Evolutionary conservation across 2,329 filamentous ascomycete species (phyloP).

Genomic region (Epichloe elymi): DNA sequence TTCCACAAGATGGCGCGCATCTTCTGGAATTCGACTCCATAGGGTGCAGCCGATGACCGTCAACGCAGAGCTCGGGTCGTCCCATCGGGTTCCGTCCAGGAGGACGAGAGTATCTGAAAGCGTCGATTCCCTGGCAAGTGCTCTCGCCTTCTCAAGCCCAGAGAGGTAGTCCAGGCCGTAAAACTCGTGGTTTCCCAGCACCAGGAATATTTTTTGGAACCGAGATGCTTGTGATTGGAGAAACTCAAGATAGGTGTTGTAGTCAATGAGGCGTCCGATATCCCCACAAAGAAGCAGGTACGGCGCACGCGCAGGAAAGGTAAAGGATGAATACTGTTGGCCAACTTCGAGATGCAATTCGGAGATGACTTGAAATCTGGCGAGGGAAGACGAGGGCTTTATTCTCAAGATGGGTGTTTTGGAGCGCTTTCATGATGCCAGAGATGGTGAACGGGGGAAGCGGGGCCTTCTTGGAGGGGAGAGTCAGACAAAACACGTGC

Average conservation of each 20-base stretch:
- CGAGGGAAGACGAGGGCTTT: too few relatives aligned
- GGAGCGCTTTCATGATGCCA: too few relatives aligned
- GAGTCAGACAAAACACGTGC: too few relatives aligned
- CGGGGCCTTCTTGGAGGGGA: too few relatives aligned
- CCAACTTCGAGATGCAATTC: slow-evolving; percentile 37
- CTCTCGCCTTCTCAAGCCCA: slow-evolving; percentile 23
- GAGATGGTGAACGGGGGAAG: too few relatives aligned
- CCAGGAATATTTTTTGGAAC: slow-evolving; percentile 28
- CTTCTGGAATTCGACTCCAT: slow-evolving; percentile 35
- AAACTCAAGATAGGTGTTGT: slow-evolving; percentile 30
- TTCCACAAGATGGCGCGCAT: slow-evolving; percentile 24
- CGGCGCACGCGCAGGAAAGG: slow-evolving; percentile 26
- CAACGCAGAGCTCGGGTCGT: slow-evolving; percentile 26
- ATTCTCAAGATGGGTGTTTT: too few relatives aligned
- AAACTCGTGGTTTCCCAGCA: slow-evolving; percentile 43
- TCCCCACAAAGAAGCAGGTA: slow-evolving; percentile 36
- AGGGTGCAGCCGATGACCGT: slow-evolving; percentile 45
- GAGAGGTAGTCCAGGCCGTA: slow-evolving; percentile 28
- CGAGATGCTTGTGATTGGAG: slow-evolving; percentile 26
- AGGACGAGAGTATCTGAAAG: slow-evolving; percentile 27
- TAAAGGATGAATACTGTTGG: slow-evolving; percentile 28
- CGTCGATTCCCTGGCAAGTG: slow-evolving; percentile 24
- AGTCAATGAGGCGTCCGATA: slow-evolving; percentile 34
- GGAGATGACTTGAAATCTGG: slow-evolving; percentile 23
- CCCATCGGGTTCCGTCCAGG: slow-evolving; percentile 27